Base-by-base conservation (phyloP, 2,329 filamentous ascomycete species). In the Sporothrix brasiliensis region DNA sequence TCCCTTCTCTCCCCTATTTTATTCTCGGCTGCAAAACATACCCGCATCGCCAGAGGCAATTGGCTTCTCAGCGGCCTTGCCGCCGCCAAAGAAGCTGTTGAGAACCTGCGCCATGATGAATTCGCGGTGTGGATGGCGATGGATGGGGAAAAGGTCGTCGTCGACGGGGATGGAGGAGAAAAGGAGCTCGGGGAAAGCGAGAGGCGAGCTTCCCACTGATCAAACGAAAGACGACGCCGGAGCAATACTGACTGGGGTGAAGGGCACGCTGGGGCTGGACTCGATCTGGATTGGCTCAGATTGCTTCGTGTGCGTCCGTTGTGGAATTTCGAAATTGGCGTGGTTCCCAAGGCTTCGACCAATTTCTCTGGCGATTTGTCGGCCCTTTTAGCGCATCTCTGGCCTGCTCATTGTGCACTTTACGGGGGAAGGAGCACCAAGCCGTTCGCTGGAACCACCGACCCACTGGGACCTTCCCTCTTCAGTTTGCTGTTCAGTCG, bases 1-100 rank as follows among this genome's bases (percentile, higher is more conserved):
- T 34, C 24, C 27, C 9, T 44, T 44, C 11, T 13, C 41, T 1
- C 49, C 49, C 49, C 49, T 50, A 50, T 50, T 50, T 19, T 50
- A 50, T 21, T 50, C 49, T 50, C 49, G 49, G 5, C 4, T 9
- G n/a, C 24, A 19, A 63, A 66, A 74, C 86, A 77, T 83, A 92
- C 90, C 90, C 75, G 89, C 85, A 80, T 92, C 89, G 72, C 80
- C 84, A 73, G 58, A 44, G 58, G 84, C 80, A 67, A 82, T 80
- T 50, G 83, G 80, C 75, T 83, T 84, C 74, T 83, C 83, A 61
- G 82, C 80, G 73, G 88, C 83, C 83, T 92, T 89, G 78, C 84
- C 84, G 78, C 87, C 89, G 77, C 90, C 90, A 76, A 93, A 87
- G 77, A 92, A 80, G 78, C 87, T 88, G 81, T 91, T 91, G 75